phyloP scores from a whole-genome alignment of 179 eudicot genomes.

The Carnegiea gigantea region DNA sequence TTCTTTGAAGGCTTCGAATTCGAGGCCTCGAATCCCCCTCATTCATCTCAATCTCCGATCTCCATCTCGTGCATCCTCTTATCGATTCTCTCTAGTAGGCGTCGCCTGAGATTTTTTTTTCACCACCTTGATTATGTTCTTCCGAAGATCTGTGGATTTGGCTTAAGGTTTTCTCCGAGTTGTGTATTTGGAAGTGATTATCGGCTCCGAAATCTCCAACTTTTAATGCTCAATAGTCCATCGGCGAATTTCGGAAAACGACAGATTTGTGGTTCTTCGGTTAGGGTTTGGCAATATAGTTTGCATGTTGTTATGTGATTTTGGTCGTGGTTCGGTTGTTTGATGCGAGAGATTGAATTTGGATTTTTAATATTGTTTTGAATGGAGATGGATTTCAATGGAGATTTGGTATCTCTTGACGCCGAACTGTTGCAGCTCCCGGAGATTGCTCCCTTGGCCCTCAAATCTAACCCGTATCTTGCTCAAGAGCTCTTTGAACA shows the following conservation, averaged over 20 bases:
- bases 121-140: background rate
- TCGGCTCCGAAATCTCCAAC: background rate
- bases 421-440: slow-evolving; percentile 78
- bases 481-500: slow-evolving; percentile 81
- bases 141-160: slow-evolving; percentile 30
- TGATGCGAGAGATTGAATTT: slow-evolving; percentile 22
- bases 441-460: slow-evolving; percentile 73
- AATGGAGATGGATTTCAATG: slow-evolving; percentile 79
- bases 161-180: background rate
- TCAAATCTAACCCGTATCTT: slow-evolving; percentile 65
- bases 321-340: background rate
- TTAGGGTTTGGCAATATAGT: slow-evolving; percentile 27
- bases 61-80: background rate
- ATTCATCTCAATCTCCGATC: background rate
- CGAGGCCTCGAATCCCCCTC: slow-evolving; percentile 26
- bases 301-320: slow-evolving; percentile 27
- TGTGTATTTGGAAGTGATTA: background rate
- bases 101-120: background rate
- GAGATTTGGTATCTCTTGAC: slow-evolving; percentile 65
- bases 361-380: slow-evolving; percentile 5
- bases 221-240: background rate
- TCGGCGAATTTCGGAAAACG: slow-evolving; percentile 14
- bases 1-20: slow-evolving; percentile 22
- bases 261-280: background rate
- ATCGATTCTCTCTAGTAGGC: background rate